A percentile compares a stretch with the other conserved stretches of the same genome.
phyloP scores from a whole-genome alignment of 768 basidiomycete genomes.

The Russula ochroleuca region DNA sequence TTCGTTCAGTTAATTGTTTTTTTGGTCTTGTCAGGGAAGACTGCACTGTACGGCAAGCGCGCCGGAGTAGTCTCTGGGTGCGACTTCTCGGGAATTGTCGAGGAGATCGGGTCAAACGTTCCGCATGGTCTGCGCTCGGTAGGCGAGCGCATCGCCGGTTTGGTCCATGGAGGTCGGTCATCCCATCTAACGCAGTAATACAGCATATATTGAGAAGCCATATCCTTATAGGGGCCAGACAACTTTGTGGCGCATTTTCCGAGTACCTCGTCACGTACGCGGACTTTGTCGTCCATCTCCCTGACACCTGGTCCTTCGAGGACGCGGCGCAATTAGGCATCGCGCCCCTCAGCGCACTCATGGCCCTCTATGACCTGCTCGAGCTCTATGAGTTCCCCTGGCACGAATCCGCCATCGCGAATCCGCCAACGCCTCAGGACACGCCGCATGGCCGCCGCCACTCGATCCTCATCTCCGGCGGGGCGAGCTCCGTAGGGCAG shows the following conservation, averaged over 20 bases:
- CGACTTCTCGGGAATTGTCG: constrained; percentile 32
- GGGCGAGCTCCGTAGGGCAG: constrained; percentile 37
- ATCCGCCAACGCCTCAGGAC: not conserved
- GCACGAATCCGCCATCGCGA: not conserved
- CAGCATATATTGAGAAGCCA: not conserved
- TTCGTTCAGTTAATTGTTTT: not conserved
- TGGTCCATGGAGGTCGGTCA: constrained; percentile 29
- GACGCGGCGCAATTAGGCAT: constrained; percentile 22
- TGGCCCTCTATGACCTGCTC: constrained; percentile 13
- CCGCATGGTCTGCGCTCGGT: constrained; percentile 21
- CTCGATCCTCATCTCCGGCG: constrained; percentile 32
- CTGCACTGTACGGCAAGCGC: not conserved
- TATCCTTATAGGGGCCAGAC: constrained; percentile 18
- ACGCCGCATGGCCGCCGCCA: not conserved
- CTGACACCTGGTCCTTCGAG: constrained; percentile 24
- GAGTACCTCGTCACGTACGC: constrained; percentile 32
- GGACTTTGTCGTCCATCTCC: constrained; percentile 27
- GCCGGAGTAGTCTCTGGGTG: constrained; percentile 30
- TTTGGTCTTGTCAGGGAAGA: constrained; percentile 10
- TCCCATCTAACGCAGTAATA: too few species aligned
- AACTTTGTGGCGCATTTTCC: constrained; percentile 29
- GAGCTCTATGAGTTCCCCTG: too few species aligned
- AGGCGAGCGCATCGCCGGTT: constrained; percentile 33
- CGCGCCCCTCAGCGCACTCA: constrained; percentile 22
- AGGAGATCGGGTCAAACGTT: constrained; percentile 28